These are phyloP conservation scores for Fraxinus excelsior DNA, from an alignment of 257 asterid species.

Conservation along the genomic window DNA sequence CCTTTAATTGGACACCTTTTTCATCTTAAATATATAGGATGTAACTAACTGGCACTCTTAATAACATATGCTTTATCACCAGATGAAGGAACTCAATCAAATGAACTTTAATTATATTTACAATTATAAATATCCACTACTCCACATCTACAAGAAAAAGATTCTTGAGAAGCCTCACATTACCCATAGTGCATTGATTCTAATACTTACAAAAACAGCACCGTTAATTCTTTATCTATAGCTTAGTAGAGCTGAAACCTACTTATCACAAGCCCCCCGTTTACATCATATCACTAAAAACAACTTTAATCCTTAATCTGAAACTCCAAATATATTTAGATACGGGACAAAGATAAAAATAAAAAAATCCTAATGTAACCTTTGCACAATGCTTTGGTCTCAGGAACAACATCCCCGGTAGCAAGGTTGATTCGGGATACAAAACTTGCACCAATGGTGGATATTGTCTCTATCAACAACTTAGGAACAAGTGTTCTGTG, in stretches of 20 bases:
- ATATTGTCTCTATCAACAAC: constrained; percentile 78
- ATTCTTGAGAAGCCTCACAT: neutral
- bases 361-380: constrained; percentile 40
- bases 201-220: neutral
- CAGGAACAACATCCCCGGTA: constrained; percentile 86
- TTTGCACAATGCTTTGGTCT: constrained; percentile 88
- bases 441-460: constrained; percentile 67
- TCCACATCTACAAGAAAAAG: neutral
- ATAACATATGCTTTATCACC: neutral
- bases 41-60: neutral
- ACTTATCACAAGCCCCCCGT: constrained; percentile 5
- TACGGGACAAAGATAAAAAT: neutral
- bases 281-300: neutral
- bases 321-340: constrained; percentile 19
- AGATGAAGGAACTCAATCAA: neutral
- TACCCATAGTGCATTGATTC: neutral
- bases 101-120: neutral
- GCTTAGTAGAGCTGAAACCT: constrained; percentile 6
- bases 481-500: constrained; percentile 81
- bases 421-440: constrained; percentile 87
- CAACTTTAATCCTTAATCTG: constrained; percentile 12
- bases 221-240: neutral
- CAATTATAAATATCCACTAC: neutral
- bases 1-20: neutral
- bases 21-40: neutral